Evolutionary conservation across 1,284 basidiomycete species (phyloP).

Genomic region (Cryptococcus neoformans): DNA sequence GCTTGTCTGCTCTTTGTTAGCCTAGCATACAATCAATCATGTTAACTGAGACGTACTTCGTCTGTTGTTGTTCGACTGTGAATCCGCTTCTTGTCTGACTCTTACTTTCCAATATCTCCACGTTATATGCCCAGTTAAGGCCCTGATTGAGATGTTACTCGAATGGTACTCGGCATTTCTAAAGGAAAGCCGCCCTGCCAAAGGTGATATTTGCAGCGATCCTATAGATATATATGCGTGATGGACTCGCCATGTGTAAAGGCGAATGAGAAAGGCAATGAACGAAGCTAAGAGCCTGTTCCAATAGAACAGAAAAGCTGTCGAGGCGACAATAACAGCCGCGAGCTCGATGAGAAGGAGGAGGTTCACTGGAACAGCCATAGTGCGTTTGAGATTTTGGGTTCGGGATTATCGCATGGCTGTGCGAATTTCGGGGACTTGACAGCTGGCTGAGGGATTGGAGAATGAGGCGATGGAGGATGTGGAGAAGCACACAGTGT

Average conservation of each 20-base stretch:
- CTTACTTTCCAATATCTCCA: conserved; percentile 89
- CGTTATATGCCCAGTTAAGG: conserved; percentile 76
- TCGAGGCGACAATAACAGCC: conserved; percentile 63
- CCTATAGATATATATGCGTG: conserved; percentile 51
- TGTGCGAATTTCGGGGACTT: too few species aligned
- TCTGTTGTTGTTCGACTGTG: conserved; percentile 24
- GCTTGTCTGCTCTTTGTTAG: conserved; percentile 37
- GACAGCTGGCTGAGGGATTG: too few species aligned
- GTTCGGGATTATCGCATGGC: too few species aligned
- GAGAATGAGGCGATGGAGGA: too few species aligned
- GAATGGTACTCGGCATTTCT: conserved; percentile 85
- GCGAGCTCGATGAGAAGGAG: conserved; percentile 67
- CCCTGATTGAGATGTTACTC: conserved; percentile 78
- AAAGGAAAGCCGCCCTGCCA: conserved; percentile 78
- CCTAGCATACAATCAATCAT: background rate
- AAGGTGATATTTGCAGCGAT: conserved; percentile 84
- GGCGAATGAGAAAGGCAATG: conserved; percentile 50
- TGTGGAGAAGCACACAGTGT: too few species aligned
- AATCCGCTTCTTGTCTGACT: conserved; percentile 56
- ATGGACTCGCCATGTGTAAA: conserved; percentile 43
- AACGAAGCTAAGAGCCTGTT: conserved; percentile 73
- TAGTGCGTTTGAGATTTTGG: too few species aligned
- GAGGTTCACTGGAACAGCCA: conserved; percentile 35
- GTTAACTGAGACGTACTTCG: conserved; percentile 23
- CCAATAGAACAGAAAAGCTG: conserved; percentile 82